Conservation (phyloP, 176 grass and related monocot species). For the Musa beccarii region DNA sequence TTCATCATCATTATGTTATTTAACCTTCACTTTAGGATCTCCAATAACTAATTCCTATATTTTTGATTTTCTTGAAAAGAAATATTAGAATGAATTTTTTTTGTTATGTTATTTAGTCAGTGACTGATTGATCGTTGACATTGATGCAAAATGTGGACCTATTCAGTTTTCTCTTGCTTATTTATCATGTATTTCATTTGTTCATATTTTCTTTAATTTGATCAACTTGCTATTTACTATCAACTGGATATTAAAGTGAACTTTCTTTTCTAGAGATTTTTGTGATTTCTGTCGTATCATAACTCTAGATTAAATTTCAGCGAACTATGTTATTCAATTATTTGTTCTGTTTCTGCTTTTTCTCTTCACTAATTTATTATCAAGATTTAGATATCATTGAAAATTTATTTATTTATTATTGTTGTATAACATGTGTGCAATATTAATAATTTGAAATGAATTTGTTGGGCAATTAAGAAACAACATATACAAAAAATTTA, state of each 20-base stretch:
- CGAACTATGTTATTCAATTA: not conserved
- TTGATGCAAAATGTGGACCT: not conserved
- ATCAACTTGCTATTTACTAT: not conserved
- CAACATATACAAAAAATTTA: too few relatives aligned
- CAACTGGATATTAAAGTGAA: not conserved
- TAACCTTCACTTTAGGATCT: not conserved
- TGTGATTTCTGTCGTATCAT: not conserved
- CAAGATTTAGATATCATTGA: not conserved
- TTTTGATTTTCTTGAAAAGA: not conserved
- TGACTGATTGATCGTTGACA: not conserved
- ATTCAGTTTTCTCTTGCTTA: not conserved
- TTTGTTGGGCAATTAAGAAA: too few relatives aligned
- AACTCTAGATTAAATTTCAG: not conserved
- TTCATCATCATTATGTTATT: not conserved
- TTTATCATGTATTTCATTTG: not conserved
- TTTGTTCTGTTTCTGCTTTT: not conserved
- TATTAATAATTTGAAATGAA: too few relatives aligned
- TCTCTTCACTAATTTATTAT: not conserved
- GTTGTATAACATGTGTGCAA: too few relatives aligned
- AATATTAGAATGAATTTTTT: not conserved
- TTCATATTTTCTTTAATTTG: not conserved
- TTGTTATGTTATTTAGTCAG: not conserved
- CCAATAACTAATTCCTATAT: not conserved
- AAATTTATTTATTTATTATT: not conserved
- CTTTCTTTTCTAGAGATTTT: too few relatives aligned